phyloP scores from a whole-genome alignment of 164 flowering plant species.

The Aristolochia fimbriata region DNA sequence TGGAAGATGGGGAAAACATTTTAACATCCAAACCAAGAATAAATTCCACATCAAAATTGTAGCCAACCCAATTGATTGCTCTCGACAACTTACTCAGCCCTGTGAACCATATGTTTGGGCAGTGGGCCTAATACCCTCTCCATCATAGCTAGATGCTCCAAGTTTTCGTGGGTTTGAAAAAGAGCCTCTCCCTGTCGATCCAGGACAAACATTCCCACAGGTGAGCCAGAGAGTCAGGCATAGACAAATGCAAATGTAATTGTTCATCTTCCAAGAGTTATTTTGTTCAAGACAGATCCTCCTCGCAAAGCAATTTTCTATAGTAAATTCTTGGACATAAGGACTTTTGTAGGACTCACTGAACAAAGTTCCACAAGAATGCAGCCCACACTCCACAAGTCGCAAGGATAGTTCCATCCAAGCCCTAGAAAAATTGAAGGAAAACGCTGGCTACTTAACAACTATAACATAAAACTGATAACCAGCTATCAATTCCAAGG shows the following conservation, averaged over 20 bases:
- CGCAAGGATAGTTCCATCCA: slow-evolving; percentile 96
- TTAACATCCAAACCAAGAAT: not conserved
- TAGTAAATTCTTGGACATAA: no score
- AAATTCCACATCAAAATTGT: not conserved
- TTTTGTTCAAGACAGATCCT: no score
- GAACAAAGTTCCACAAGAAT: slow-evolving; percentile 89
- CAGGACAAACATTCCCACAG: not conserved
- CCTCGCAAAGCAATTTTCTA: no score
- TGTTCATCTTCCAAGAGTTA: no score
- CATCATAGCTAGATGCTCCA: slow-evolving; percentile 99
- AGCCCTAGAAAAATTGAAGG: slow-evolving; percentile 39
- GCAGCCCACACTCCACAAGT: slow-evolving; percentile 93
- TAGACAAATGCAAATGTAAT: no score
- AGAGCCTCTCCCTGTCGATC: slow-evolving; percentile 72
- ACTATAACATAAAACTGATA: not conserved
- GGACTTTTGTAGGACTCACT: slow-evolving; percentile 29
- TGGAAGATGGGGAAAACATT: not conserved
- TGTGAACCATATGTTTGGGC: slow-evolving; percentile 62
- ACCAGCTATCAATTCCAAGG: not conserved
- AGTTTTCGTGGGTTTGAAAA: slow-evolving; percentile 89
- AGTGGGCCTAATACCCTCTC: slow-evolving; percentile 88
- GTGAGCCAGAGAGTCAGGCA: not conserved
- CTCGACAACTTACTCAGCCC: slow-evolving; percentile 59
- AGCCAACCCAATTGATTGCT: not conserved
- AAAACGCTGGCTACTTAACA: not conserved